Base-by-base conservation (phyloP, 345 rosid genomes). In the Lagerstroemia speciosa region DNA sequence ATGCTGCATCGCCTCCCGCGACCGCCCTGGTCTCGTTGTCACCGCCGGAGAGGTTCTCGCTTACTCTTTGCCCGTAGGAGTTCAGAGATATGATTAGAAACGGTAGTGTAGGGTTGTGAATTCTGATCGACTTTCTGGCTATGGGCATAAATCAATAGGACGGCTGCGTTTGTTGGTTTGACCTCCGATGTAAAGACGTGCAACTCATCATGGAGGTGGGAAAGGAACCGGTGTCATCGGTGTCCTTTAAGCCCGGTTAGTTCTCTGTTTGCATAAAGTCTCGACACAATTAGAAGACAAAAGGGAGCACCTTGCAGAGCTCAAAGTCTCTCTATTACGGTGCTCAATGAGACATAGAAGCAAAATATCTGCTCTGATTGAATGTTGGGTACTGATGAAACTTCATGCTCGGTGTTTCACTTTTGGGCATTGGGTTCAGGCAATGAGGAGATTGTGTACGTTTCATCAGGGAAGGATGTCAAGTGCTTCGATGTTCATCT, bases 81-180 rank as follows among this genome's bases (percentile, higher is more conserved):
- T 70, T 58, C 55, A 40, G 17, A 7, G 65, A 15, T 17, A 62
- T 30, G 34, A 30, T 22, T 31, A 30, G 17, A 24, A 26, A 10
- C 19, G 6, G 3, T 61, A 27, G 34, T 29, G 20, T 48, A 17
- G 53, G 2, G 17, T 48, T 61, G 37, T 29, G 36, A 24, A 32
- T 32, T 63, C 66, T 67, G 36, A 15, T 31, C 7, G 30, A 45
- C 26, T 66, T 66, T 24, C 7, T 41, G 36, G 20, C 27, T 12
- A 22, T 33, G 58, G 32, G 15, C 14, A 20, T 19, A 2, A 12
- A n/a, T 67, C 40, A 33, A 17, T 34, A 92, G 98, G 98, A 93
- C 83, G 97, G 98, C 30, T 73, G 88, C 72, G 31, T 93, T 32
- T 93, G 98, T 85, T 90, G 92, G 94, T 93, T 87, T 67, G 97